Conservation (phyloP, 805 yeast genomes). For the Teunomyces stri region DNA sequence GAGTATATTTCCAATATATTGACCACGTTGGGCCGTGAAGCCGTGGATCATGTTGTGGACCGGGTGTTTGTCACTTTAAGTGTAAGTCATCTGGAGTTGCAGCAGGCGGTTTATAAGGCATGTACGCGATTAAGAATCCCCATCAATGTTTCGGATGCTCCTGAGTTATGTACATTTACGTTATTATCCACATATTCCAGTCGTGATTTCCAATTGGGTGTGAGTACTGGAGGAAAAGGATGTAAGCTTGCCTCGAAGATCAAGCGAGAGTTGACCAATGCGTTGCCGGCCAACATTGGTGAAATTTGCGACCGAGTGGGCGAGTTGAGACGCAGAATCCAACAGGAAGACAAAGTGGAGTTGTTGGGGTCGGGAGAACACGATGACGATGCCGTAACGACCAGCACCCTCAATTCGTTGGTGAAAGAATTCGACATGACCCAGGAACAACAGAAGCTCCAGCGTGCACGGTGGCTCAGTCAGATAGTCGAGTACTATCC, state of each 20-base stretch:
- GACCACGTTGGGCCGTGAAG: conserved; percentile 54
- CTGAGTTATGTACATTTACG: conserved; percentile 72
- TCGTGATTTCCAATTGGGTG: conserved; percentile 77
- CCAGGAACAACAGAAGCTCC: conserved; percentile 48
- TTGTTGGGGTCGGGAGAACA: conserved; percentile 46
- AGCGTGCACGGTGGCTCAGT: conserved; percentile 78
- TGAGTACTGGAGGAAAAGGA: conserved; percentile 86
- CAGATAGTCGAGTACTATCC: conserved; percentile 93
- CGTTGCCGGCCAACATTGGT: conserved; percentile 69
- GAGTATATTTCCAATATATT: conserved; percentile 37
- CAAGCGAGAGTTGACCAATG: conserved; percentile 65
- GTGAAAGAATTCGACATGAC: conserved; percentile 59
- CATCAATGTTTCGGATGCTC: conserved; percentile 71
- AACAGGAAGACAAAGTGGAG: conserved; percentile 46
- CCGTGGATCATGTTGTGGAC: conserved; percentile 68
- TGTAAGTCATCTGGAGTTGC: conserved; percentile 23
- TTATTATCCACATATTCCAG: conserved; percentile 66
- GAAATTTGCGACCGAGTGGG: conserved; percentile 71
- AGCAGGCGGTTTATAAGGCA: conserved; percentile 41
- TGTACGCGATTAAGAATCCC: conserved; percentile 75
- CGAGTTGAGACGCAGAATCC: conserved; percentile 53
- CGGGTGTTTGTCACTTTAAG: conserved; percentile 64
- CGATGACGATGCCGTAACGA: conserved; percentile 70
- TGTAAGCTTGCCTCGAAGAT: conserved; percentile 81
- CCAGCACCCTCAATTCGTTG: conserved; percentile 56